Percentiles rank a stretch among this genome's conserved stretches.
phyloP scores from a whole-genome alignment of 1,139 yeast species.

The Hemisphaericaspora xylofermentans region DNA sequence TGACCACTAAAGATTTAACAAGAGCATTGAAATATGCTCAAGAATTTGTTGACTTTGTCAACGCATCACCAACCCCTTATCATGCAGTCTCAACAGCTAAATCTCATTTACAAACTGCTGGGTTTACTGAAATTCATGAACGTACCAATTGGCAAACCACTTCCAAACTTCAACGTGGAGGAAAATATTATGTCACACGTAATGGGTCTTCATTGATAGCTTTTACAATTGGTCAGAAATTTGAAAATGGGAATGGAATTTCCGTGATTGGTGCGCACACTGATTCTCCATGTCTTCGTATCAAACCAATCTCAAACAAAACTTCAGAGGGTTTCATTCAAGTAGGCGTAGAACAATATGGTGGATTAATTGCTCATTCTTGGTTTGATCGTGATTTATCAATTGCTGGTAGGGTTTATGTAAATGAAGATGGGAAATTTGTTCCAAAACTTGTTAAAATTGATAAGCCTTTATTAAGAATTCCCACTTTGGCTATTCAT shows the following conservation, averaged over 20 bases:
- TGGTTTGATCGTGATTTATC: constrained; percentile 95
- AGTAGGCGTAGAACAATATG: constrained; percentile 91
- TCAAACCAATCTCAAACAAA: constrained; percentile 85
- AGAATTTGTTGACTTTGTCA: constrained; percentile 75
- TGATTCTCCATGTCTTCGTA: constrained; percentile 88
- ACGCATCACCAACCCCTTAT: constrained; percentile 90
- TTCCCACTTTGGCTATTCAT: constrained; percentile 95
- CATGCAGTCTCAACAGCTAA: constrained; percentile 80
- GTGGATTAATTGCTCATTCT: constrained; percentile 91
- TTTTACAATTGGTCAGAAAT: constrained; percentile 73
- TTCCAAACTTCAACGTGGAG: constrained; percentile 44
- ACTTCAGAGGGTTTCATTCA: constrained; percentile 76
- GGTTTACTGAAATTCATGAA: constrained; percentile 74
- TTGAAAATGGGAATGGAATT: constrained; percentile 79
- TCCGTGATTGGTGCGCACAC: constrained; percentile 94
- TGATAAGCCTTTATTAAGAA: constrained; percentile 80
- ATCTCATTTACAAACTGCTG: constrained; percentile 51
- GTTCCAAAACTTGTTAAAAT: constrained; percentile 74
- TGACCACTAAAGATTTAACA: constrained; percentile 6
- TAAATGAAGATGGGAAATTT: constrained; percentile 49
- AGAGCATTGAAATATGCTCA: constrained; percentile 36
- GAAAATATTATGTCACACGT: constrained; percentile 79
- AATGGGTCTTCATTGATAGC: constrained; percentile 88
- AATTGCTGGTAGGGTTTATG: constrained; percentile 87
- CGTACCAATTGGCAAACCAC: constrained; percentile 59